Evolutionary conservation across 768 basidiomycete species (phyloP), one percentile per base, ranked within the genome.

Genomic region (Dendrothele bispora): DNA sequence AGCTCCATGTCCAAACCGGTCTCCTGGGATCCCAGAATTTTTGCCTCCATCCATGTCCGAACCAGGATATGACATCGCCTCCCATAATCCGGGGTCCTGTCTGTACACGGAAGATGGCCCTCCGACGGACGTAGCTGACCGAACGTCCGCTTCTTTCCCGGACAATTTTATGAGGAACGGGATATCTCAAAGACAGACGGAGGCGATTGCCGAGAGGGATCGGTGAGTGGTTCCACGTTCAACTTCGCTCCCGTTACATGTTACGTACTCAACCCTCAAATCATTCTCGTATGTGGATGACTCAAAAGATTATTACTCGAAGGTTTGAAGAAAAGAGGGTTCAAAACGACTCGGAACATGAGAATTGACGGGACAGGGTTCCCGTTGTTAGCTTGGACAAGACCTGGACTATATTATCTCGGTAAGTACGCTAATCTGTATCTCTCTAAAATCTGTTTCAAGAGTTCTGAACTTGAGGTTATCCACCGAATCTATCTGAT

Each of bases 391-490:
- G 75, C 74, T 12, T 78, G 71, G 60, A 61, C 59, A 6, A 71
- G 69, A 35, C 78, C 66, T 0, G 84, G 84, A 21, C 83, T 86
- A 6, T 88, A 83, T 61, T 88, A 88, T 62, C 66, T 86, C 2
- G 84, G 86, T 79, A 49, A 21, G 67, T 46, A n/a, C n/a, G n/a
- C n/a, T n/a, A n/a, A n/a, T n/a, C n/a, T n/a, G n/a, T n/a, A n/a
- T n/a, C n/a, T n/a, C n/a, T n/a, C n/a, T n/a, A n/a, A n/a, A n/a
- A n/a, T n/a, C n/a, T n/a, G n/a, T n/a, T n/a, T n/a, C n/a, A n/a
- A n/a, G n/a, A n/a, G n/a, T n/a, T n/a, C n/a, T n/a, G n/a, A n/a
- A n/a, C n/a, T n/a, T n/a, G n/a, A n/a, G n/a, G n/a, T n/a, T 5
- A 14, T 36, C 17, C 11, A 20, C 30, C 24, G 48, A 21, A 3